These are phyloP conservation scores for Xylaria digitata DNA, from an alignment of 2,329 filamentous ascomycete species.

Conservation along the genomic window DNA sequence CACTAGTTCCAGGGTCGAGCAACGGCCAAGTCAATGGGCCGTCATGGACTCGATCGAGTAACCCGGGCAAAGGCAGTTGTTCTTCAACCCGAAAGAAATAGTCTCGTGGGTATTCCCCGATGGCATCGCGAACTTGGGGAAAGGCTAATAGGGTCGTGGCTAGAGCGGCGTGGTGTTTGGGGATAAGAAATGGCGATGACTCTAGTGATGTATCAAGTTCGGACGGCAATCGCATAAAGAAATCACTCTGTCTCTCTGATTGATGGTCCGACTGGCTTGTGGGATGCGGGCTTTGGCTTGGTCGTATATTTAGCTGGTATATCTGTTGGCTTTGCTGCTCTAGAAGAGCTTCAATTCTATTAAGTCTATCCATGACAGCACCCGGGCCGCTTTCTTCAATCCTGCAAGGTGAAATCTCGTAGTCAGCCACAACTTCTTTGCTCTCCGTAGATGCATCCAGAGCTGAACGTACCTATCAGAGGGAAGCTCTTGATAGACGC, in stretches of 20 bases:
- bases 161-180: slow-evolving; percentile 51
- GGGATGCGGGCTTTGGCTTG: slow-evolving; percentile 43
- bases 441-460: neutral
- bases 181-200: slow-evolving; percentile 53
- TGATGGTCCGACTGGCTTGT: slow-evolving; percentile 44
- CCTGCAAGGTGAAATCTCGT: slow-evolving; percentile 39
- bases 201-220: slow-evolving; percentile 45
- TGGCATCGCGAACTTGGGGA: slow-evolving; percentile 49
- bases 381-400: slow-evolving; percentile 52
- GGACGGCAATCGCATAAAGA: slow-evolving; percentile 39
- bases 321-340: slow-evolving; percentile 50
- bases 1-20: slow-evolving; percentile 42
- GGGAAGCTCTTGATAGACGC: slow-evolving; percentile 55
- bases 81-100: slow-evolving; percentile 53
- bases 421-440: slow-evolving; percentile 13
- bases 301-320: slow-evolving; percentile 43
- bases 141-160: slow-evolving; percentile 51
- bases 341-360: slow-evolving; percentile 53
- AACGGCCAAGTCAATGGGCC: slow-evolving; percentile 45
- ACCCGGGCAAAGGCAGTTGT: slow-evolving; percentile 48
- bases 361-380: slow-evolving; percentile 53
- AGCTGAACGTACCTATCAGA: slow-evolving; percentile 46
- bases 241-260: slow-evolving; percentile 42
- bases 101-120: slow-evolving; percentile 50
- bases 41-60: slow-evolving; percentile 47